Evolutionary conservation across 202 grass and related monocot genomes (phyloP), one percentile per base, ranked within the genome.

Genomic region (Setaria viridis): DNA sequence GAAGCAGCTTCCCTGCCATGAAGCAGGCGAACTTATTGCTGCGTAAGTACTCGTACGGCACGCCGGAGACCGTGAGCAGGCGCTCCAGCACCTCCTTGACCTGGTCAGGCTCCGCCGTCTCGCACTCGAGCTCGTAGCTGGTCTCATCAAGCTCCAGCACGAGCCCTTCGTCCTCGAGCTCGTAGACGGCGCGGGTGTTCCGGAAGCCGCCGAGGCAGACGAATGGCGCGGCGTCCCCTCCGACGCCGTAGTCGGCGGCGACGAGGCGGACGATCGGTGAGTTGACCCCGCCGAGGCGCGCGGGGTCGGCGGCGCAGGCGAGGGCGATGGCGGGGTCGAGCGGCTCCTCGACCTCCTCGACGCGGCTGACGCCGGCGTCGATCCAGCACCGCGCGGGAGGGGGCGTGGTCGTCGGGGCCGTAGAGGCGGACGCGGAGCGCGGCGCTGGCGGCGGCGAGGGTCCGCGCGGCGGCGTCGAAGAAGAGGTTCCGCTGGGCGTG

Each of bases 401-500:
- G 54, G 17, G 54, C 54, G 19, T 5, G 54, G 54, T 56, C 59
- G 25, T 62, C 59, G 59, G 59, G 3, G 59, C 59, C 59, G 25
- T 62, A 62, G 25, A 62, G 59, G 25, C 59, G 59, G 25, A 62
- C 59, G 60, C 94, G 91, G 60, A 97, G 90, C 2, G 90, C 89
- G 17, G 94, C 80, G 32, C 89, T 72, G 72, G 87, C 87, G 35
- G 94, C 83, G 68, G 88, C 78, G 14, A 97, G 89, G 54, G 89
- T n/a, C 0, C 91, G 91, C 67, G 85, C 63, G n/a, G 88, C n/a
- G 34, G 85, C 85, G 70, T 97, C 94, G 79, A 97, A 94, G 80
- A 94, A 97, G 62, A 92, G 74, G 70, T 97, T 97, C 42, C 93
- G 87, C 77, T 97, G 88, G 63, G 59, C 75, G 67, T 83, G 71